phyloP scores from a whole-genome alignment of 78 protist genomes.

The Dictyostelium intermedium region DNA sequence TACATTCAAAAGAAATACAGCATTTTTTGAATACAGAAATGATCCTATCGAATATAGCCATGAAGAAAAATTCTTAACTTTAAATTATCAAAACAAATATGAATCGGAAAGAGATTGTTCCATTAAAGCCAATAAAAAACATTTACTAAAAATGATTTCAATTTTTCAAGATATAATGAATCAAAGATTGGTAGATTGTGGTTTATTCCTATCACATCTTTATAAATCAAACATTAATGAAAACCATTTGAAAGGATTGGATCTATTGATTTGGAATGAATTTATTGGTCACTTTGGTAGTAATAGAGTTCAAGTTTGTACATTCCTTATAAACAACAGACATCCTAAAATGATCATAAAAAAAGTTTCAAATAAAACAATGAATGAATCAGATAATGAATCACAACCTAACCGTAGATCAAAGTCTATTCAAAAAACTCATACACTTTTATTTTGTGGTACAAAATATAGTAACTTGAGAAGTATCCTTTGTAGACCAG shows the following conservation, averaged over 20 bases:
- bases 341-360: not conserved
- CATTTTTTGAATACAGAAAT: not conserved
- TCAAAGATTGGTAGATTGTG: not conserved
- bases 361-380: not conserved
- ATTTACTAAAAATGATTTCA: not conserved
- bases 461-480: not conserved
- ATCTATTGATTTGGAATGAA: not conserved
- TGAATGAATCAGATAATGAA: no score
- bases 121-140: not conserved
- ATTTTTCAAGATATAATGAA: not conserved
- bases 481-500: not conserved
- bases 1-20: not conserved
- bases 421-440: not conserved
- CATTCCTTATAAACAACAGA: not conserved
- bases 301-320: not conserved
- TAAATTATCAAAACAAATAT: not conserved
- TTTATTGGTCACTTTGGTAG: not conserved
- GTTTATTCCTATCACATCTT: not conserved
- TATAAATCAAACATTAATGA: conserved; percentile 1
- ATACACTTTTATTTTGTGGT: not conserved
- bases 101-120: not conserved
- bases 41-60: not conserved
- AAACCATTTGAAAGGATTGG: conserved; percentile 1
- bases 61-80: not conserved
- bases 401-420: not conserved